A percentile compares a stretch with the other conserved stretches of the same genome.
Evolutionary conservation across 371 early-diverging fungal genomes (phyloP).

Genomic region (Mortierella sp.): DNA sequence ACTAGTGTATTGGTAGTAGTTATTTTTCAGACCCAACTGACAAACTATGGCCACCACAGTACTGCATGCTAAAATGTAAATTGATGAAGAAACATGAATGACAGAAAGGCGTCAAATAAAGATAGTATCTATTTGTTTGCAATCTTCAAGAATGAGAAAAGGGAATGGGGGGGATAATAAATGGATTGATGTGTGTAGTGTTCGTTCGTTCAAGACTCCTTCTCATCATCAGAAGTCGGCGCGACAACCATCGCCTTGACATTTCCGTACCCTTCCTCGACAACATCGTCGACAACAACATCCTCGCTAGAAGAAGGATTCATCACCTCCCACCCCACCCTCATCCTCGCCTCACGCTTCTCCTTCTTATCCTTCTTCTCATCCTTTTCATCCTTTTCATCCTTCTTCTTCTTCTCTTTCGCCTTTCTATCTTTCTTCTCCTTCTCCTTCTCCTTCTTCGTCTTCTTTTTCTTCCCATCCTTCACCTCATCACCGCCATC

Average conservation of each 20-base stretch:
- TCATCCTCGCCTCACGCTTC: background rate
- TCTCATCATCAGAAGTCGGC: no score
- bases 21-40: background rate
- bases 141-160: no score
- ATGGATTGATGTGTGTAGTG: no score
- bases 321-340: conserved; percentile 4
- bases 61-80: background rate
- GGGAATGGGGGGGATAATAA: no score
- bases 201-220: background rate
- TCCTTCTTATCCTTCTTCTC: background rate
- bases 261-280: background rate
- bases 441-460: background rate
- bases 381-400: background rate
- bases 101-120: no score
- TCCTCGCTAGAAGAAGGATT: background rate
- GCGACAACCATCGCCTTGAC: background rate
- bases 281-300: background rate
- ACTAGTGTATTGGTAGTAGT: background rate
- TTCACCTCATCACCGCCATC: background rate
- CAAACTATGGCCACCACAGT: background rate
- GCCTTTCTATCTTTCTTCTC: background rate
- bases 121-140: no score
- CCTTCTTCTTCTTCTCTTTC: background rate
- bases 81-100: background rate
- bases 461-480: background rate